phyloP scores from a whole-genome alignment of 1,284 basidiomycete species.

The Trichosporon inkin region DNA sequence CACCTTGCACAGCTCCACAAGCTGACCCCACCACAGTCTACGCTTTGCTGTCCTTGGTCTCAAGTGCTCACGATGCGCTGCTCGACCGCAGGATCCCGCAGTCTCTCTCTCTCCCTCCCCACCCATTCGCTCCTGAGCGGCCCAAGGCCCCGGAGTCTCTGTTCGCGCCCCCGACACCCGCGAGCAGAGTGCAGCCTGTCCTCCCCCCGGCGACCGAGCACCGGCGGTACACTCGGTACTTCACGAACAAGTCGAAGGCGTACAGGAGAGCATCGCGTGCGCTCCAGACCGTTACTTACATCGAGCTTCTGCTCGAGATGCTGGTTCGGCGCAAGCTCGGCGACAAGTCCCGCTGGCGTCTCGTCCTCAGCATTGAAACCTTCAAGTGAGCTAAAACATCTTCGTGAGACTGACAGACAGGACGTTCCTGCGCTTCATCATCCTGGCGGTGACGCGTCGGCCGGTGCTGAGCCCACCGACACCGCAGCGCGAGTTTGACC shows the following conservation, averaged over 20 bases:
- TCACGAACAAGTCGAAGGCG: slow-evolving; percentile 61
- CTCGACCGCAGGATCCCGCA: slow-evolving; percentile 61
- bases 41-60: slow-evolving; percentile 44
- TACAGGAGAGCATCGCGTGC: slow-evolving; percentile 73
- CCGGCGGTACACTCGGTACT: slow-evolving; percentile 68
- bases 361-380: slow-evolving; percentile 66
- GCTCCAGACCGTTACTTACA: slow-evolving; percentile 69
- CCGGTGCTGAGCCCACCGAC: slow-evolving; percentile 70
- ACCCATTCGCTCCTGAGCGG: slow-evolving; percentile 57
- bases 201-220: slow-evolving; percentile 44
- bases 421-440: slow-evolving; percentile 63
- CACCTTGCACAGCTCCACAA: slow-evolving; percentile 12
- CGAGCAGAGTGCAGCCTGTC: slow-evolving; percentile 26
- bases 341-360: slow-evolving; percentile 62
- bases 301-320: slow-evolving; percentile 83
- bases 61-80: slow-evolving; percentile 72
- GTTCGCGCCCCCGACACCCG: slow-evolving; percentile 11
- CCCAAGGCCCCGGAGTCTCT: neutral
- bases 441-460: slow-evolving; percentile 67
- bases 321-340: slow-evolving; percentile 60
- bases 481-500: slow-evolving; percentile 80
- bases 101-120: slow-evolving; percentile 62
- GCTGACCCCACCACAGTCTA: slow-evolving; percentile 34
- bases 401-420: slow-evolving; percentile 50
- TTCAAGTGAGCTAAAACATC: slow-evolving; percentile 62